Conservation (phyloP, 345 rosid genomes). For the Bruguiera sexangula region DNA sequence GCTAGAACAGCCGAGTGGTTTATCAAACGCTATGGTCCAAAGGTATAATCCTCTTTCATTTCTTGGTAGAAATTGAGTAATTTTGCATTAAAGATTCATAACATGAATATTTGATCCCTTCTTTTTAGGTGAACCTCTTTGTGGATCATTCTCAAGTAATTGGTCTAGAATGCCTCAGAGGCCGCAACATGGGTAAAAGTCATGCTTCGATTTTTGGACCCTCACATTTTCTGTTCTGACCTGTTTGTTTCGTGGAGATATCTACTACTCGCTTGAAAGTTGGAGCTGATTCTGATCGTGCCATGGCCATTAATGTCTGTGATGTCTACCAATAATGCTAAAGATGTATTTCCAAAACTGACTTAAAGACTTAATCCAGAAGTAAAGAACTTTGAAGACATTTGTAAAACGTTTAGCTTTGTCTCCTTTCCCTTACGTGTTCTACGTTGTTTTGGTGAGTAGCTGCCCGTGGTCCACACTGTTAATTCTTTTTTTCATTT, state of each 20-base stretch:
- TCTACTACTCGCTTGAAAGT: neutral
- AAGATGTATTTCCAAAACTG: neutral
- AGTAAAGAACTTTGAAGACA: neutral
- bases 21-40: constrained; percentile 70
- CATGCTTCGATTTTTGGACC: constrained; percentile 53
- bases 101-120: neutral
- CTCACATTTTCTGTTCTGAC: constrained; percentile 42
- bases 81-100: neutral
- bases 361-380: neutral
- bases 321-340: neutral
- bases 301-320: neutral
- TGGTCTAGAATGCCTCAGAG: constrained; percentile 82
- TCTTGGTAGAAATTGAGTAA: neutral
- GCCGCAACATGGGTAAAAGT: constrained; percentile 55
- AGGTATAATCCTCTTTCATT: constrained; percentile 35
- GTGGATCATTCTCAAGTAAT: constrained; percentile 89
- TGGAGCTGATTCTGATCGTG: neutral
- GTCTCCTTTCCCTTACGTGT: too few relatives aligned
- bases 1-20: constrained; percentile 77
- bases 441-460: too few relatives aligned
- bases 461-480: too few relatives aligned
- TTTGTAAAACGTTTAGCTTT: too few relatives aligned
- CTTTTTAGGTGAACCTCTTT: constrained; percentile 78
- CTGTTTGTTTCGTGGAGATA: neutral
- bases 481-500: too few relatives aligned